phyloP scores from a whole-genome alignment of 1,139 yeast species.

The Kodamaea sp. region DNA sequence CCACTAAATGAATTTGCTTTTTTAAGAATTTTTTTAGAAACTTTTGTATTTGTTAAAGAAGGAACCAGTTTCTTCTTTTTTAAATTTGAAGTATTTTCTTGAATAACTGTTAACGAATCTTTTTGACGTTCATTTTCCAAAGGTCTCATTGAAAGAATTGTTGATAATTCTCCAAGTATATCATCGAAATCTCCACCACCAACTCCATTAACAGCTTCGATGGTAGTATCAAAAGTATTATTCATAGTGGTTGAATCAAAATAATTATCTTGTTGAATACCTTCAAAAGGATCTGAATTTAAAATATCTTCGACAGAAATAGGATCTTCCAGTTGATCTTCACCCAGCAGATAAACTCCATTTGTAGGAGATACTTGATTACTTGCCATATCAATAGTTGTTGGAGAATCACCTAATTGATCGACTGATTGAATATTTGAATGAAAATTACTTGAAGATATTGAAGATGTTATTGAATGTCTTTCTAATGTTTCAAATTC shows the following conservation, averaged over 20 bases:
- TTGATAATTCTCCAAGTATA: conserved; percentile 8
- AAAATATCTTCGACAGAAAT: conserved; percentile 23
- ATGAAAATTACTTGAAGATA: too few species aligned
- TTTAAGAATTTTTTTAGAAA: conserved; percentile 13
- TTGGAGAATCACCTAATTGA: conserved; percentile 13
- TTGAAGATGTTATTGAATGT: too few species aligned
- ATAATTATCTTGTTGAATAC: conserved; percentile 9
- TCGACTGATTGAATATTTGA: too few species aligned
- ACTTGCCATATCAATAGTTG: conserved; percentile 15
- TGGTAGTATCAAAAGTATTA: conserved; percentile 1
- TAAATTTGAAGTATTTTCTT: conserved; percentile 1
- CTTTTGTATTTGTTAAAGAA: conserved; percentile 7
- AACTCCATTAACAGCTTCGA: conserved; percentile 10
- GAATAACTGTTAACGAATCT: not conserved
- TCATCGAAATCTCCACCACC: conserved; percentile 10
- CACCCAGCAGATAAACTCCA: conserved; percentile 2
- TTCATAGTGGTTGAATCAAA: conserved; percentile 2
- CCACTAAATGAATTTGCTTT: conserved; percentile 16
- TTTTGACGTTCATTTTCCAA: not conserved
- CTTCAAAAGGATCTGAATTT: conserved; percentile 22
- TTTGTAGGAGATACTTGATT: conserved; percentile 10
- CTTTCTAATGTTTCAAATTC: too few species aligned
- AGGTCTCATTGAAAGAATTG: conserved; percentile 7
- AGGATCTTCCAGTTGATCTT: conserved; percentile 6
- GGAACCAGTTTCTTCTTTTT: conserved; percentile 7